Evolutionary conservation across 345 rosid species (phyloP).

Genomic region (Citrus sinensis): DNA sequence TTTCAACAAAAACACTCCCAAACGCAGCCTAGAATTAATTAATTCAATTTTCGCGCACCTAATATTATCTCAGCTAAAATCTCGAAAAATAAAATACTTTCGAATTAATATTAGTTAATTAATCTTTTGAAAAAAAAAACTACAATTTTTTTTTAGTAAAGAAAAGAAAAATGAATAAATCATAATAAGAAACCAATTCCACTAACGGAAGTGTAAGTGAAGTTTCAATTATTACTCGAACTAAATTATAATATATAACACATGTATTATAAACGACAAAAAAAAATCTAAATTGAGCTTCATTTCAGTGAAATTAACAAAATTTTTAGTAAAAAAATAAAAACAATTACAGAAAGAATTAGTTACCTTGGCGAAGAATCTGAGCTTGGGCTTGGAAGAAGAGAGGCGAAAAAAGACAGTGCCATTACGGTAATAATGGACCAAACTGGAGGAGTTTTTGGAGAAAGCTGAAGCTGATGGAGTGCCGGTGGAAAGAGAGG

Average conservation of each 20-base stretch:
- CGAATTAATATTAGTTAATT: not conserved
- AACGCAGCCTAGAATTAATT: not conserved
- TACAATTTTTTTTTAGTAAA: not conserved
- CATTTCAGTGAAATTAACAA: not conserved
- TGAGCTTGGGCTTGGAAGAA: slow-evolving; percentile 34
- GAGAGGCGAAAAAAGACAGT: slow-evolving; percentile 46
- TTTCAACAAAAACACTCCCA: not conserved
- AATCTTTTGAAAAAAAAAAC: no score
- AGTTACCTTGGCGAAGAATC: slow-evolving; percentile 46
- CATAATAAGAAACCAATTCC: not conserved
- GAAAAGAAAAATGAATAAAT: not conserved
- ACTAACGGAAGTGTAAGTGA: not conserved
- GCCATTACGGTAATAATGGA: slow-evolving; percentile 23
- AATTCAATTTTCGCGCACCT: not conserved
- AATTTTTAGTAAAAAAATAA: not conserved
- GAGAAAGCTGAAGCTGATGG: slow-evolving; percentile 30
- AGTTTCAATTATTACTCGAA: not conserved
- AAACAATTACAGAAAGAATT: not conserved
- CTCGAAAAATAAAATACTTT: not conserved
- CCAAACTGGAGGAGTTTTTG: slow-evolving; percentile 30
- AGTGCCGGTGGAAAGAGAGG: slow-evolving; percentile 40
- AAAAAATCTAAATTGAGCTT: not conserved
- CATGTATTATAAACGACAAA: not conserved
- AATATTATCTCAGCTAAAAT: not conserved
- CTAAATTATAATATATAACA: not conserved